Evolutionary conservation across 2,329 filamentous ascomycete species (phyloP).

Genomic region (Decorospora gaudefroyi): DNA sequence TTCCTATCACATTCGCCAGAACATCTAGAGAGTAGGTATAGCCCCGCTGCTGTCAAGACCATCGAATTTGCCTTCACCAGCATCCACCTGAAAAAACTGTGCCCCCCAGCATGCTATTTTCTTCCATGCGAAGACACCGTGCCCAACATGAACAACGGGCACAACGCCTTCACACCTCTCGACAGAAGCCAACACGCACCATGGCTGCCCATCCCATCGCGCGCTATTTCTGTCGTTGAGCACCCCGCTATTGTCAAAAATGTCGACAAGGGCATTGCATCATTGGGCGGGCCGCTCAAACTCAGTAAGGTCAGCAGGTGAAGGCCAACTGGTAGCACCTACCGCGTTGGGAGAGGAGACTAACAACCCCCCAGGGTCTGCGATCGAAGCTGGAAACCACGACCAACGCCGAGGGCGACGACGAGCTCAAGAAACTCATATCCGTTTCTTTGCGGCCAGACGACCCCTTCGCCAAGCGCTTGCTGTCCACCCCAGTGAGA

Average conservation of each 20-base stretch:
- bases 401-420: conserved; percentile 26
- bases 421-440: conserved; percentile 55
- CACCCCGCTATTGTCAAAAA: conserved; percentile 70
- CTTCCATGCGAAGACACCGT: no score
- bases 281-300: conserved; percentile 61
- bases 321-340: conserved; percentile 9
- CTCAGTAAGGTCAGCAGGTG: conserved; percentile 55
- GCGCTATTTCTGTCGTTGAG: conserved; percentile 64
- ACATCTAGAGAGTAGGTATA: no score
- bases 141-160: conserved; percentile 19
- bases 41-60: no score
- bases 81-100: no score
- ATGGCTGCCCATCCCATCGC: conserved; percentile 57
- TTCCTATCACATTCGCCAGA: no score
- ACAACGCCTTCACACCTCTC: conserved; percentile 8
- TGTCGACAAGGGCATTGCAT: conserved; percentile 65
- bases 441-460: conserved; percentile 79
- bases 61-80: no score
- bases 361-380: conserved; percentile 31
- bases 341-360: conserved; percentile 1
- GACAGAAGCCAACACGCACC: conserved; percentile 38
- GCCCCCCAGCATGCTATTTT: no score
- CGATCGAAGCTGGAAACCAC: conserved; percentile 34
- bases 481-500: conserved; percentile 73
- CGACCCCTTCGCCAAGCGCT: conserved; percentile 76